Percentiles rank a stretch among this genome's conserved stretches.
These are phyloP conservation scores for Peniophora sp. DNA, from an alignment of 1,284 basidiomycete species.

Conservation along the genomic window DNA sequence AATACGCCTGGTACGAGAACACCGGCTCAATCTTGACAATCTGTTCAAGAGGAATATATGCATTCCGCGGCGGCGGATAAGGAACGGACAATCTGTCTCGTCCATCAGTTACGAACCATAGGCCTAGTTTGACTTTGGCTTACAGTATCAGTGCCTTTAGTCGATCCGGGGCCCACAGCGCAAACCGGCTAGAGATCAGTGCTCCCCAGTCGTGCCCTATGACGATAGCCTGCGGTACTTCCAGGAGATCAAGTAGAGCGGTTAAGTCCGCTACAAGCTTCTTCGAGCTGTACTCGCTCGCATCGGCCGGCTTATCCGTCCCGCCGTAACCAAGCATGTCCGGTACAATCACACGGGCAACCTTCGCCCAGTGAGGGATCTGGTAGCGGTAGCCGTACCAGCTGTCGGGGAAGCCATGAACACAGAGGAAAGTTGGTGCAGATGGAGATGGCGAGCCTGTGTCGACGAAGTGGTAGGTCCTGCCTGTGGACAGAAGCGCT, in stretches of 20 bases:
- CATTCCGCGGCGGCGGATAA: slow-evolving; percentile 44
- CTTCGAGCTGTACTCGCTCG: slow-evolving; percentile 50
- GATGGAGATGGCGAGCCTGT: slow-evolving; percentile 33
- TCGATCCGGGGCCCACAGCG: slow-evolving; percentile 58
- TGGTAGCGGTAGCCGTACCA: slow-evolving; percentile 71
- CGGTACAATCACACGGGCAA: slow-evolving; percentile 60
- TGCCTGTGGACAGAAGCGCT: slow-evolving; percentile 44
- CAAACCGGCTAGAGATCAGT: slow-evolving; percentile 49
- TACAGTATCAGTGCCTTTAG: slow-evolving; percentile 51
- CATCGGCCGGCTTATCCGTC: slow-evolving; percentile 52
- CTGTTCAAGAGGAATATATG: slow-evolving; percentile 42
- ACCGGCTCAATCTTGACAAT: slow-evolving; percentile 43
- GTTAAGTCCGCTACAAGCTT: slow-evolving; percentile 52
- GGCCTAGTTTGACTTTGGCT: slow-evolving; percentile 14
- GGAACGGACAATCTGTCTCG: slow-evolving; percentile 49
- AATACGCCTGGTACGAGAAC: slow-evolving; percentile 57
- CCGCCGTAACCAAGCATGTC: slow-evolving; percentile 69
- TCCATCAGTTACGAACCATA: slow-evolving; percentile 1
- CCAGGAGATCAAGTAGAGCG: slow-evolving; percentile 51
- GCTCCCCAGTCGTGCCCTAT: slow-evolving; percentile 74
- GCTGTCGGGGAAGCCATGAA: slow-evolving; percentile 70
- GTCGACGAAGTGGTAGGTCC: slow-evolving; percentile 61
- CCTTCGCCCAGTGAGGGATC: slow-evolving; percentile 55
- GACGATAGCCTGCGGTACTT: slow-evolving; percentile 47
- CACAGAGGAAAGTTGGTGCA: slow-evolving; percentile 49